Percentiles rank a stretch among this genome's conserved stretches.
phyloP scores from a whole-genome alignment of 2,329 filamentous ascomycete species.

The Exophiala bonariae region DNA sequence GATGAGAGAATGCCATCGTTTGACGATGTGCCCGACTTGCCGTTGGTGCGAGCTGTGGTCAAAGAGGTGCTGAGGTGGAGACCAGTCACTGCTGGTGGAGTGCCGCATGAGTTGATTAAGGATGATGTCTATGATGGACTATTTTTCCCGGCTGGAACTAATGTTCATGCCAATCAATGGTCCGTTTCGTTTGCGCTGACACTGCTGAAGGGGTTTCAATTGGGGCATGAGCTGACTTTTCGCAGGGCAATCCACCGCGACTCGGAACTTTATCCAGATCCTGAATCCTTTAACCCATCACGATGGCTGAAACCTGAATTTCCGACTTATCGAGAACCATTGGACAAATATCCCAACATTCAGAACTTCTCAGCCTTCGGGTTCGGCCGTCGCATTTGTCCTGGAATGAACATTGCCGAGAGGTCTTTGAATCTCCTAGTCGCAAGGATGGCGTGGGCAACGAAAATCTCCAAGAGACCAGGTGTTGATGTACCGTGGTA shows the following conservation, averaged over 20 bases:
- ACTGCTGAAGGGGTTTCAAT: not conserved
- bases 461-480: slow-evolving; percentile 10
- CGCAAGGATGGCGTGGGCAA: slow-evolving; percentile 37
- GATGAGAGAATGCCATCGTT: slow-evolving; percentile 36
- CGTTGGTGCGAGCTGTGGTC: slow-evolving; percentile 38
- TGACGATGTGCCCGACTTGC: slow-evolving; percentile 36
- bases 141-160: slow-evolving; percentile 49
- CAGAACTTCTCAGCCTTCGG: slow-evolving; percentile 57
- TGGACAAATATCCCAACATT: slow-evolving; percentile 53
- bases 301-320: slow-evolving; percentile 54
- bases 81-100: slow-evolving; percentile 31
- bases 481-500: slow-evolving; percentile 16
- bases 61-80: slow-evolving; percentile 48
- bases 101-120: slow-evolving; percentile 23
- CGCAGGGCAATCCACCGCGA: slow-evolving; percentile 56
- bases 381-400: slow-evolving; percentile 49
- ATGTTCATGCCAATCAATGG: slow-evolving; percentile 43
- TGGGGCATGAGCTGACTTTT: no score
- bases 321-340: slow-evolving; percentile 55
- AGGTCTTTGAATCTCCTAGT: slow-evolving; percentile 23
- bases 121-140: slow-evolving; percentile 36
- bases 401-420: slow-evolving; percentile 30
- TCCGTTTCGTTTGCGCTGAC: slow-evolving; percentile 1
- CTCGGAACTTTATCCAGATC: slow-evolving; percentile 50
- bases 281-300: slow-evolving; percentile 53